Evolutionary conservation across 768 basidiomycete genomes (phyloP), one percentile per base, ranked within the genome.

Genomic region (Trametes sanguinea): DNA sequence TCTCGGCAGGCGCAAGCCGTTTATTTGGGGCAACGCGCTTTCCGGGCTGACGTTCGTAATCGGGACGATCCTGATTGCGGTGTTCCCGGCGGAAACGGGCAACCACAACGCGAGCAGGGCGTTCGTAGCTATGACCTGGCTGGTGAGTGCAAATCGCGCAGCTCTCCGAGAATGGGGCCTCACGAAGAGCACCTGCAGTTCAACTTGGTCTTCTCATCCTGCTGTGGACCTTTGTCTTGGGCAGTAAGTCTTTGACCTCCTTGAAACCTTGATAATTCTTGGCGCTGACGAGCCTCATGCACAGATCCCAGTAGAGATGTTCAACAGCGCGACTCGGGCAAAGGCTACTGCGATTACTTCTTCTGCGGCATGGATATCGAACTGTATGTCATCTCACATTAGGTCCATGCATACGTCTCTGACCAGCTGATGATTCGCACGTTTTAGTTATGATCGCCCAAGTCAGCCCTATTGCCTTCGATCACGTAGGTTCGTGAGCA

Each of bases 41-140:
- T 64, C 62, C 4, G 69, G 68, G 16, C 32, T 66, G 7, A 71
- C 69, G 6, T 71, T 71, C 43, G 64, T 69, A 37, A 58, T 71
- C 46, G 69, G 69, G 16, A 70, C 69, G 37, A 64, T 67, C 47
- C 54, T 70, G 47, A 70, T 70, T 55, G 66, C 62, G 13, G 33
- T 65, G 2, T 67, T 62, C 60, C 69, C 69, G 17, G 67, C 69
- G 8, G 67, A 64, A 3, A 55, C 51, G 27, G 42, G 61, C n/a
- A 68, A 70, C 48, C 32, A 35, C 22, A 68, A 67, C 50, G 69
- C 69, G 39, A 64, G 62, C 51, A 50, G 69, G 6, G 69, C 69
- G 16, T 70, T 70, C 51, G 69, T 70, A 2, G 63, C 67, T 2
- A 70, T 68, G 69, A 70, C 69, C 10, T 70, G 69, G 69, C 58